These are phyloP conservation scores for Lyophyllum shimeji DNA, from an alignment of 768 basidiomycete genomes.

Conservation along the genomic window DNA sequence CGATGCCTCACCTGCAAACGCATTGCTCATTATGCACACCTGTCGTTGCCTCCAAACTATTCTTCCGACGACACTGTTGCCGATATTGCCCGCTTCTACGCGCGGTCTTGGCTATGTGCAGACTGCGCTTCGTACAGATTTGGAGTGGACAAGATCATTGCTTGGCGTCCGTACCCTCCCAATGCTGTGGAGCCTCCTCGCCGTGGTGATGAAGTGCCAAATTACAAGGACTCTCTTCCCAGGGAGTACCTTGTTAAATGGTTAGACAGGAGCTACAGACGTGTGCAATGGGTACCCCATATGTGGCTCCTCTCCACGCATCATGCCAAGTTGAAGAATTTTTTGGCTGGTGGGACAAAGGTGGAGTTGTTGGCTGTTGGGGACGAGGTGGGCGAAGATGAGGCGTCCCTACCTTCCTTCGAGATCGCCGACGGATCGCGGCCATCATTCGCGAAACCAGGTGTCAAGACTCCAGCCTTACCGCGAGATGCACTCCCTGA, in stretches of 20 bases:
- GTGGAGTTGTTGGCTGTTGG: slow-evolving; percentile 59
- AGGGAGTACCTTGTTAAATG: slow-evolving; percentile 95
- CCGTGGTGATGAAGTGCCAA: slow-evolving; percentile 36
- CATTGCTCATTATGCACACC: slow-evolving; percentile 77
- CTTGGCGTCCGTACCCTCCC: slow-evolving; percentile 84
- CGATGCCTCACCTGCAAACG: slow-evolving; percentile 85
- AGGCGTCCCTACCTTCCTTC: slow-evolving; percentile 29
- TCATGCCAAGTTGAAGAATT: slow-evolving; percentile 70
- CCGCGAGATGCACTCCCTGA: slow-evolving; percentile 52
- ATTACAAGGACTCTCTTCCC: slow-evolving; percentile 65
- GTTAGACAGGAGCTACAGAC: slow-evolving; percentile 74
- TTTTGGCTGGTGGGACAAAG: slow-evolving; percentile 66
- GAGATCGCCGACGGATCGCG: slow-evolving; percentile 41
- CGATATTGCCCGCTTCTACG: slow-evolving; percentile 61
- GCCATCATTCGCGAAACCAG: slow-evolving; percentile 32
- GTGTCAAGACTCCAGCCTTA: slow-evolving; percentile 22
- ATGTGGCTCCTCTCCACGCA: slow-evolving; percentile 82
- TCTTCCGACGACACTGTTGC: slow-evolving; percentile 30
- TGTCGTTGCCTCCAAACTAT: slow-evolving; percentile 46
- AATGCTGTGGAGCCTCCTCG: slow-evolving; percentile 55
- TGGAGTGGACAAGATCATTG: slow-evolving; percentile 80
- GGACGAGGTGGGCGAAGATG: slow-evolving; percentile 31
- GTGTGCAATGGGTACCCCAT: slow-evolving; percentile 88
- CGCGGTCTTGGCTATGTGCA: slow-evolving; percentile 63
- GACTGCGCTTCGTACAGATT: slow-evolving; percentile 77